Base-by-base conservation (phyloP, 75 land plant species). In the Pinus taeda region DNA sequence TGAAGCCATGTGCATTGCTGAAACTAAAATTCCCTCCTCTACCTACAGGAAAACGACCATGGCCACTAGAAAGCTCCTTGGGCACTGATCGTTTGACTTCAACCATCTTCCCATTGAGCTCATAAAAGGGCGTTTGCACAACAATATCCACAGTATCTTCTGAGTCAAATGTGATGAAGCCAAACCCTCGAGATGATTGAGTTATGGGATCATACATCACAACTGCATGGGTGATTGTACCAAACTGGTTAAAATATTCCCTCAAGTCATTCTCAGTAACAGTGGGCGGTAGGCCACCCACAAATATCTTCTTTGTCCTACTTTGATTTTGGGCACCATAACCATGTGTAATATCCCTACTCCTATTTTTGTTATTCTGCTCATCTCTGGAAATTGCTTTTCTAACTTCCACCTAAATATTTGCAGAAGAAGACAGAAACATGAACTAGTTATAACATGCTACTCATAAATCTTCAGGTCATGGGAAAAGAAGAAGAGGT, bases 51-150 rank as follows among this genome's bases (percentile, higher is more conserved):
- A 53, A 62, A 33, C 90, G 71, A 79, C 37, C 82, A 12, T 88
- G 83, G 4, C 88, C 86, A 18, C 87, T 86, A 59, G 90, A 90
- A 26, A 75, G 81, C 73, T 95, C 93, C 79, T 94, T 94, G 26
- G 99, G 99, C 13, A 96, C 89, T 72, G 99, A 97, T 30, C 90
- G 74, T 83, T 96, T 96, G 9, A 96, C 99, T 82, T 96, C 97
- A 66, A 96, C 99, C 92, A 92, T 87, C 80, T 96, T 94, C 3
- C 92, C 99, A 79, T 92, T 96, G 22, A 96, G 93, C 78, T 96
- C 95, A 81, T 96, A 97, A 80, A 96, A 92, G n/a, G 95, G 87
- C 70, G 87, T 94, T 49, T 76, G 74, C 66, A 96, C 75, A 15
- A 90, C 99, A 64, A 80, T 88, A 11, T 96, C 99, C 66, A 96